These are phyloP conservation scores for Peronospora destructor DNA, from an alignment of 352 stramenopile genomes.

Conservation along the genomic window DNA sequence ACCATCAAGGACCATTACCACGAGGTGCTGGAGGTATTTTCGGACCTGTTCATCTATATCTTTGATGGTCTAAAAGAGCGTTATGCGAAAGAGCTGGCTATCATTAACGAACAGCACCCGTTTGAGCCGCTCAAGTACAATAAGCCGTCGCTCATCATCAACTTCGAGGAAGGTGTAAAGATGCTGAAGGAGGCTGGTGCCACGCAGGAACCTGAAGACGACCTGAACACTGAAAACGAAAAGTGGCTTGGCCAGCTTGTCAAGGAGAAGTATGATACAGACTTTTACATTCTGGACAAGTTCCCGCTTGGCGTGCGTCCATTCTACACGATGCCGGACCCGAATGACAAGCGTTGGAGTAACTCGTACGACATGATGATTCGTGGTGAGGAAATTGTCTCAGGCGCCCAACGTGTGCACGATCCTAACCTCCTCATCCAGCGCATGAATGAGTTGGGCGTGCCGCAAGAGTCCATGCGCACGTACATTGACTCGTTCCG, in stretches of 20 bases:
- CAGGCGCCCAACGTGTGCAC: constrained; percentile 97
- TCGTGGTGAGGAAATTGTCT: constrained; percentile 99
- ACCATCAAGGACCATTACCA: constrained; percentile 99
- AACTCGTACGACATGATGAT: constrained; percentile 99
- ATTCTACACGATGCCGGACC: constrained; percentile 99
- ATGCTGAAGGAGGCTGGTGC: constrained; percentile 85
- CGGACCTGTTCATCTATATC: constrained; percentile 98
- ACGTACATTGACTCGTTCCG: constrained; percentile 98
- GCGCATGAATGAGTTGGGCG: constrained; percentile 79
- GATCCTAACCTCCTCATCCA: constrained; percentile 92
- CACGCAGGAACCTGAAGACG: constrained; percentile 67
- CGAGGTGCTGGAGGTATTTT: constrained; percentile 96
- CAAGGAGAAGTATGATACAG: constrained; percentile 97
- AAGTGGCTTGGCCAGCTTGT: constrained; percentile 94
- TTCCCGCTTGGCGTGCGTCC: constrained; percentile 97
- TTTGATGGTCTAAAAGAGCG: constrained; percentile 95
- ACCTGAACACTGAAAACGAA: constrained; percentile 94
- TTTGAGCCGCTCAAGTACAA: constrained; percentile 97
- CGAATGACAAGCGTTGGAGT: constrained; percentile 88
- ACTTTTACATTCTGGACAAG: constrained; percentile 99
- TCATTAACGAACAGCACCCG: constrained; percentile 94
- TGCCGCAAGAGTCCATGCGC: constrained; percentile 88
- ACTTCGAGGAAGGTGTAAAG: constrained; percentile 91
- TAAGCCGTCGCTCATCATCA: constrained; percentile 89
- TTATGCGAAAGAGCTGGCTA: constrained; percentile 92